Evolutionary conservation across 2,329 filamentous ascomycete genomes (phyloP).

Genomic region (Microdochium bolleyi): DNA sequence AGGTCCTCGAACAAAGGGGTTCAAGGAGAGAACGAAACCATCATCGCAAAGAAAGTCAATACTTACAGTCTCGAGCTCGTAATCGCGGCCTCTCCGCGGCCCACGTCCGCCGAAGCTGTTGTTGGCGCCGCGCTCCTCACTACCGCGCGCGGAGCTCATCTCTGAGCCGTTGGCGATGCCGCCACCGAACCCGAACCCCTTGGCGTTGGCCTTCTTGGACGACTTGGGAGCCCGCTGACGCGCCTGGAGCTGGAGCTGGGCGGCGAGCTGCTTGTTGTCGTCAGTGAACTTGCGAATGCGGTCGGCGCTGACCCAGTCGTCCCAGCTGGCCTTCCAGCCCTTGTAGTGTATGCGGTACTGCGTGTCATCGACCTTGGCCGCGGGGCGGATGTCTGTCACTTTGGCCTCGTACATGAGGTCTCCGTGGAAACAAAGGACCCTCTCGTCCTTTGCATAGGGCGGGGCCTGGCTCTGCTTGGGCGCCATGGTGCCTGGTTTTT

Average conservation of each 20-base stretch:
- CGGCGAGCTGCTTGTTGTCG: conserved; percentile 86
- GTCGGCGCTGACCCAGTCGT: conserved; percentile 95
- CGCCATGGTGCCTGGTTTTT: conserved; percentile 20
- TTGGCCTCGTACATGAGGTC: conserved; percentile 98
- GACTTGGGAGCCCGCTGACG: conserved; percentile 15
- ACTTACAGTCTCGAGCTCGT: conserved; percentile 75
- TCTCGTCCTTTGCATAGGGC: conserved; percentile 71
- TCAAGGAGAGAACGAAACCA: neutral
- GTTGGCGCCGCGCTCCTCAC: conserved; percentile 65
- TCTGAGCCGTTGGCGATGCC: conserved; percentile 41
- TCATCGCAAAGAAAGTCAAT: conserved; percentile 1
- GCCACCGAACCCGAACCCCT: conserved; percentile 34
- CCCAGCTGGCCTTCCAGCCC: conserved; percentile 99
- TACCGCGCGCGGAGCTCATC: conserved; percentile 59
- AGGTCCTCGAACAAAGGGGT: too few species aligned
- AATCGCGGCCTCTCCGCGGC: conserved; percentile 68
- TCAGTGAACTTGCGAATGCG: conserved; percentile 90
- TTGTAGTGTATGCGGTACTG: conserved; percentile 97
- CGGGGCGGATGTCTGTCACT: conserved; percentile 65
- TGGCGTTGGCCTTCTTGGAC: conserved; percentile 37
- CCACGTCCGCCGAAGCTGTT: conserved; percentile 56
- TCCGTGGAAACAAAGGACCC: conserved; percentile 93
- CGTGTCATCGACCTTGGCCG: conserved; percentile 63
- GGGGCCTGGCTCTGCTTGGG: conserved; percentile 34
- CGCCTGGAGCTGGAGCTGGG: conserved; percentile 59